Evolutionary conservation across 2,329 filamentous ascomycete genomes (phyloP).

Genomic region (Ophiocordyceps camponoti-saundersi): DNA sequence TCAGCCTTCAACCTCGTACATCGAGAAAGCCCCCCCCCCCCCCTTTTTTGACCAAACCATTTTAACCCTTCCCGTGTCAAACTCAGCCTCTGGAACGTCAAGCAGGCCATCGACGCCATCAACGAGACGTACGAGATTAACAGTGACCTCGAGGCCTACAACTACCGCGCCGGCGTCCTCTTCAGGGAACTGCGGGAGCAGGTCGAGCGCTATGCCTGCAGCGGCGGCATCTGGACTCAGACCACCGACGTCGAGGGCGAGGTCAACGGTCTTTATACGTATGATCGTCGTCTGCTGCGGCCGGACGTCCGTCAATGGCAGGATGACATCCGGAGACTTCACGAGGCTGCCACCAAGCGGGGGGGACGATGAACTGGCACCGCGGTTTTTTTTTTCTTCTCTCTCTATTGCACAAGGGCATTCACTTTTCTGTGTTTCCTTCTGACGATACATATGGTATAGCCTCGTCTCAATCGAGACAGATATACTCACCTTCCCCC

Average conservation of each 20-base stretch:
- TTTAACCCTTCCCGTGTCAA: neutral
- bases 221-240: slow-evolving; percentile 55
- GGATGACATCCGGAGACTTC: slow-evolving; percentile 40
- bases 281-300: slow-evolving; percentile 44
- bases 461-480: too few species aligned
- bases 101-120: slow-evolving; percentile 39
- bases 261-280: slow-evolving; percentile 54
- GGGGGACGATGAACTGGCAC: neutral
- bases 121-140: slow-evolving; percentile 54
- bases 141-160: slow-evolving; percentile 40
- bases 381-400: too few species aligned
- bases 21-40: neutral
- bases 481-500: too few species aligned
- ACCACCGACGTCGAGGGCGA: slow-evolving; percentile 61
- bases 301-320: slow-evolving; percentile 41
- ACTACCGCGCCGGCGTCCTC: slow-evolving; percentile 44
- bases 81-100: slow-evolving; percentile 45
- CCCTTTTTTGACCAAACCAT: neutral
- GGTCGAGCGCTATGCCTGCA: slow-evolving; percentile 44
- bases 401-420: too few species aligned
- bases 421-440: too few species aligned
- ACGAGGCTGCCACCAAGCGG: slow-evolving; percentile 30
- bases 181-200: slow-evolving; percentile 45
- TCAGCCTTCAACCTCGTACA: neutral
- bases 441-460: too few species aligned